Percentiles rank a stretch among this genome's conserved stretches.
phyloP scores from a whole-genome alignment of 805 yeast genomes.

The Saturnispora kantuleensis region DNA sequence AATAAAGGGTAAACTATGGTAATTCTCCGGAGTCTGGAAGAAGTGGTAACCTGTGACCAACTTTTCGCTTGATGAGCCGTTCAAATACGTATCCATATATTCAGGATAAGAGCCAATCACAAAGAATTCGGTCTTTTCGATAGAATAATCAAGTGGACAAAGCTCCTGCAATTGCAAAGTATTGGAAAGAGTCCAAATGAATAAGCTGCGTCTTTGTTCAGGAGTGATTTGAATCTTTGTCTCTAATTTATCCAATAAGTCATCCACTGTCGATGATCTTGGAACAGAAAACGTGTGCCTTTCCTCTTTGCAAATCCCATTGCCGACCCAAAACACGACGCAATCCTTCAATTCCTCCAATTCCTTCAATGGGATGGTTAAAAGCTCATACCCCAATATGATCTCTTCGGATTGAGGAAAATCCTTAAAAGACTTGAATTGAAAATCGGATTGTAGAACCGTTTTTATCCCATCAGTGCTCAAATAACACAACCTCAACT shows the following conservation, averaged over 20 bases:
- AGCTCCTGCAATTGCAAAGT: slow-evolving; percentile 23
- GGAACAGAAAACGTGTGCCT: slow-evolving; percentile 63
- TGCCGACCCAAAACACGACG: slow-evolving; percentile 61
- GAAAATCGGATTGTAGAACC: slow-evolving; percentile 35
- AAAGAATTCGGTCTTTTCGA: slow-evolving; percentile 33
- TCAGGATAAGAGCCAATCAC: slow-evolving; percentile 40
- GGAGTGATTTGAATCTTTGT: slow-evolving; percentile 42
- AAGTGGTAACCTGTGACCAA: slow-evolving; percentile 68
- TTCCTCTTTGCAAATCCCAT: slow-evolving; percentile 62
- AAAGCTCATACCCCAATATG: slow-evolving; percentile 60
- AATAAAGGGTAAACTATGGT: slow-evolving; percentile 81
- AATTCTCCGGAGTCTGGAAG: slow-evolving; percentile 51
- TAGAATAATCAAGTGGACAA: slow-evolving; percentile 27
- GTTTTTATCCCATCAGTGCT: slow-evolving; percentile 43
- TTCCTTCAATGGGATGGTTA: slow-evolving; percentile 65
- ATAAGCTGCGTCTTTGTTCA: slow-evolving; percentile 35
- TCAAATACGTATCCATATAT: slow-evolving; percentile 15
- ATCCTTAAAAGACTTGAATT: slow-evolving; percentile 24
- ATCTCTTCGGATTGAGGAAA: slow-evolving; percentile 34
- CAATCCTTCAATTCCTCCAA: slow-evolving; percentile 66
- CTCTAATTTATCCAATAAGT: slow-evolving; percentile 46
- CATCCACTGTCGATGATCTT: slow-evolving; percentile 43
- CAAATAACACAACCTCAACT: slow-evolving; percentile 52
- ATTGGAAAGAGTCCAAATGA: slow-evolving; percentile 46
- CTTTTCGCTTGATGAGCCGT: slow-evolving; percentile 19